Evolutionary conservation across 2,329 filamentous ascomycete genomes (phyloP), one percentile per base, ranked within the genome.

Genomic region (Aspergillus spinulosporus): DNA sequence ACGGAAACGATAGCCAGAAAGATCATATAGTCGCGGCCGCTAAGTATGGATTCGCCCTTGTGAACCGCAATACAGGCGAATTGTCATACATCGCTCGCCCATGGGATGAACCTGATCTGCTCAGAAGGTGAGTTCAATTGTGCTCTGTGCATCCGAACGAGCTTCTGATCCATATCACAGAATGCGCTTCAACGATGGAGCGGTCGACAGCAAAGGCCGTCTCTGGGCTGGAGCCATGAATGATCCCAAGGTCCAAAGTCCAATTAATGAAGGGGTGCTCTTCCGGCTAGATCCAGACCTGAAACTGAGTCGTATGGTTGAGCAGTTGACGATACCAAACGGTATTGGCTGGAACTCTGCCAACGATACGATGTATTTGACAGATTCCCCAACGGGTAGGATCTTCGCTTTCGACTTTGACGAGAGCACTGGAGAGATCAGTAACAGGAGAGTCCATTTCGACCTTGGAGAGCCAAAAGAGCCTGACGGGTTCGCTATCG

Each of bases 221-320:
- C 94, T 93, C 75, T 96, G 90, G 88, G 80, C 92, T 4, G 90
- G 91, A 5, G 84, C 84, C 60, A 96, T 96, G 89, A 94, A 90
- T 60, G 90, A 96, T 68, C 88, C 90, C 54, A 78, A 86, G 66
- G 77, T 84, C 45, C 82, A 87, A 71, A 82, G 73, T 7, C 66
- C 69, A 5, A 66, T 64, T 53, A 61, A 73, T 51, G 74, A 74
- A 88, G 92, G 90, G 49, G 81, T 86, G 9, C 79, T 96, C 14
- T 89, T 88, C 75, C 82, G 88, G 56, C 87, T 96, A 66, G 82
- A 88, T 68, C 78, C 81, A 11, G 81, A 86, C 67, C 76, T 84
- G 48, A 79, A 78, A 29, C 78, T 87, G 60, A 80, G 84, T 64
- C 80, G 82, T 37, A 78, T 89, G 61, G 79, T 88, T 57, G 77